phyloP scores from a whole-genome alignment of 768 basidiomycete species.

The Phallus indusiatus region DNA sequence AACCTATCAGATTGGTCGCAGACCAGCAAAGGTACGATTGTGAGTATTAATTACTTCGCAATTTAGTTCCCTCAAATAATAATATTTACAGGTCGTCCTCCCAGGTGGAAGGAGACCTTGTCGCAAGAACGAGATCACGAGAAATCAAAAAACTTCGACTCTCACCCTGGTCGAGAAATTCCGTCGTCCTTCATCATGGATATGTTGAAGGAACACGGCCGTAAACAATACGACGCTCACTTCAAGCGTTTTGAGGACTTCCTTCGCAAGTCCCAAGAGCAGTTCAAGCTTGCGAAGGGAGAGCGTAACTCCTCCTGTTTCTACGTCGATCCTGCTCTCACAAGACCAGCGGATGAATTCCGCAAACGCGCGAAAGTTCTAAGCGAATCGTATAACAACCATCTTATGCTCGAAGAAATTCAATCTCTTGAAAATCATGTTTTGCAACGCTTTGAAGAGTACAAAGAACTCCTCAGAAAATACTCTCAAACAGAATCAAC shows the following conservation, averaged over 20 bases:
- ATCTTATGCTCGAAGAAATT: conserved; percentile 25
- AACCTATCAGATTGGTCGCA: conserved; percentile 19
- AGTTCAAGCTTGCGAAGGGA: not conserved
- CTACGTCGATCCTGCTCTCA: conserved; percentile 19
- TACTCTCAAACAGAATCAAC: conserved; percentile 24
- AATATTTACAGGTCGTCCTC: conserved; percentile 13
- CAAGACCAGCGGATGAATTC: conserved; percentile 30
- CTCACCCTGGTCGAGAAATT: not conserved
- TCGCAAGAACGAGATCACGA: not conserved
- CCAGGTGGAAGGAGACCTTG: conserved; percentile 19
- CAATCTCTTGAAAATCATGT: conserved; percentile 33
- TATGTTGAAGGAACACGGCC: conserved; percentile 10
- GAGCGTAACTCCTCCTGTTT: not conserved
- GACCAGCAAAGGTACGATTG: conserved; percentile 21
- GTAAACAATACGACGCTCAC: conserved; percentile 2
- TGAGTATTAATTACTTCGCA: not conserved
- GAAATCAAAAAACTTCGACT: not conserved
- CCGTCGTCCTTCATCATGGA: conserved; percentile 23
- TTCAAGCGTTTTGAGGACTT: conserved; percentile 9
- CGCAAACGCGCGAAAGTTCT: conserved; percentile 15
- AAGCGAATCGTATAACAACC: not conserved
- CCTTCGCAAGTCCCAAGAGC: not conserved
- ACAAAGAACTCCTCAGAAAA: conserved; percentile 16
- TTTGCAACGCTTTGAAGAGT: conserved; percentile 19
- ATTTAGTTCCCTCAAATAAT: not conserved